These are phyloP conservation scores for Scedosporium dehoogii DNA, from an alignment of 2,329 filamentous ascomycete species.

Conservation along the genomic window DNA sequence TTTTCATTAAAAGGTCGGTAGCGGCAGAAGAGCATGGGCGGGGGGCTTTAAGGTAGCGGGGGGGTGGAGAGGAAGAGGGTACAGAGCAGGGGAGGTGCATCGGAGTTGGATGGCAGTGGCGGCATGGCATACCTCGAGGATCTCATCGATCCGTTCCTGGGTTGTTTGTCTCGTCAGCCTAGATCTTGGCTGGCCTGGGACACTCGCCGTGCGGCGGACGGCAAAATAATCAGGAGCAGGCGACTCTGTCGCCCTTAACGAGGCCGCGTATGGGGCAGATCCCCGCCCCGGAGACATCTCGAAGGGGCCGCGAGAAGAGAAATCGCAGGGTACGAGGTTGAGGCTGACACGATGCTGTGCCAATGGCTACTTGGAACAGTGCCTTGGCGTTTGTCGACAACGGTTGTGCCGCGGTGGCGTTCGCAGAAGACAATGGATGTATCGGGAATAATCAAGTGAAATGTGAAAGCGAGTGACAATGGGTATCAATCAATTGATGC, in stretches of 20 bases:
- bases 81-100: not conserved
- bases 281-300: not conserved
- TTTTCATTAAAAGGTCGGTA: not conserved
- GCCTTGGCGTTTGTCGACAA: too few species aligned
- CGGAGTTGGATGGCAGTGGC: not conserved
- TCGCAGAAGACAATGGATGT: too few species aligned
- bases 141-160: conserved; percentile 7
- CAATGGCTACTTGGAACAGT: too few species aligned
- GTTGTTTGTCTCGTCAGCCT: not conserved
- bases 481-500: not conserved
- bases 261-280: not conserved
- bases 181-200: not conserved
- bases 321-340: not conserved
- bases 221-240: not conserved
- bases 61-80: not conserved
- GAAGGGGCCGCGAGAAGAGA: not conserved
- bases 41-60: not conserved
- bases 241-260: not conserved
- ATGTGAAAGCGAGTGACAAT: too few species aligned
- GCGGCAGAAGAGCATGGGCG: not conserved
- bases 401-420: too few species aligned
- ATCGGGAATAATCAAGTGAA: too few species aligned
- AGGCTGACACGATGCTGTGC: too few species aligned
- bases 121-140: conserved; percentile 6
- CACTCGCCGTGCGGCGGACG: not conserved